Evolutionary conservation across 23 red algal genomes (phyloP).

Genomic region (Gracilaria domingensis): DNA sequence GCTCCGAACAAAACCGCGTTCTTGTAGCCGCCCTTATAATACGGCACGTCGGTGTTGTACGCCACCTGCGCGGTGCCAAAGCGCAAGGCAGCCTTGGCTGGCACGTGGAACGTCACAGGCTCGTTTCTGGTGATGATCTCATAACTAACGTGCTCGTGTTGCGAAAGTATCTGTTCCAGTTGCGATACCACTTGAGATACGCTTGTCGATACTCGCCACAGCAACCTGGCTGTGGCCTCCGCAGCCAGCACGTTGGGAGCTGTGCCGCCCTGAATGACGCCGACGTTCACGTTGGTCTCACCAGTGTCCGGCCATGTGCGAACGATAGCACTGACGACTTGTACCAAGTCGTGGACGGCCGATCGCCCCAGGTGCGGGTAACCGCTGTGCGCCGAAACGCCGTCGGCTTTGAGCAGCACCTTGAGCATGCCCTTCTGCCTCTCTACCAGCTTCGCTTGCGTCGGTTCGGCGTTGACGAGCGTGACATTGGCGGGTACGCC

Average conservation of each 20-base stretch:
- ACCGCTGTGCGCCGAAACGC: conserved; percentile 64
- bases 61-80: conserved; percentile 44
- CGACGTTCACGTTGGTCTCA: conserved; percentile 59
- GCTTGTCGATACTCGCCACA: conserved; percentile 39
- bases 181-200: background rate
- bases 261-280: conserved; percentile 44
- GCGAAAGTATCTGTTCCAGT: background rate
- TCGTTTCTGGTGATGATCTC: conserved; percentile 46
- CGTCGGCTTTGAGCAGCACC: conserved; percentile 9
- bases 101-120: conserved; percentile 45
- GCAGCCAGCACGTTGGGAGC: conserved; percentile 55
- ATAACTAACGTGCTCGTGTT: conserved; percentile 19
- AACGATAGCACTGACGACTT: conserved; percentile 29
- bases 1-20: conserved; percentile 59
- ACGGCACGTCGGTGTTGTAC: conserved; percentile 78
- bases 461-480: conserved; percentile 65
- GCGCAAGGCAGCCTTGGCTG: background rate
- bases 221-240: conserved; percentile 29
- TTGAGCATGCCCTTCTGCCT: conserved; percentile 68
- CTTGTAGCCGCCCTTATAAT: conserved; percentile 27
- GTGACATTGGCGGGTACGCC: conserved; percentile 22
- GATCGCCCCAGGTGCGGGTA: conserved; percentile 58
- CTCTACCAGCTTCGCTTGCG: conserved; percentile 29
- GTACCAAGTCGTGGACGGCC: conserved; percentile 41
- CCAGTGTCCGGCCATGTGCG: conserved; percentile 3